Percentiles rank a stretch among this genome's conserved stretches.
phyloP scores from a whole-genome alignment of 192 early-diverging fungal species.

The Coemansia sp. region DNA sequence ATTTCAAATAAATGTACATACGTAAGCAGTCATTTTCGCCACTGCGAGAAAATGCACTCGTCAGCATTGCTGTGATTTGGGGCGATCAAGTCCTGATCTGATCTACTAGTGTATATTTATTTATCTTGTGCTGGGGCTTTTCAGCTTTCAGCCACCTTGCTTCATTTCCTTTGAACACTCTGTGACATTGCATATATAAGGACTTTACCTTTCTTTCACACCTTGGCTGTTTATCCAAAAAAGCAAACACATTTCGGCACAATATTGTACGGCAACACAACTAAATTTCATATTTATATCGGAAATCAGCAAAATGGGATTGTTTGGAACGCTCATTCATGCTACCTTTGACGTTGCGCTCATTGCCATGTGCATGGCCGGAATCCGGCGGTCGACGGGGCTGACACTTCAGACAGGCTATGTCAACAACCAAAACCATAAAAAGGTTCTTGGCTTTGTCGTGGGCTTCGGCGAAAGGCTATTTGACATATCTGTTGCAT shows the following conservation, averaged over 20 bases:
- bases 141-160: neutral
- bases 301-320: slow-evolving; percentile 35
- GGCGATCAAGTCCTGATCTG: slow-evolving; percentile 6
- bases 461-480: slow-evolving; percentile 40
- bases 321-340: slow-evolving; percentile 38
- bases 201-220: too few relatives aligned
- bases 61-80: slow-evolving; percentile 9
- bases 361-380: slow-evolving; percentile 43
- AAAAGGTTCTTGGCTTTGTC: slow-evolving; percentile 37
- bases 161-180: neutral
- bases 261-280: too few relatives aligned
- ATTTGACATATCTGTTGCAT: slow-evolving; percentile 51
- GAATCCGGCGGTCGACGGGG: slow-evolving; percentile 51
- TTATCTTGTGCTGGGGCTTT: neutral
- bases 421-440: slow-evolving; percentile 37
- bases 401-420: slow-evolving; percentile 34
- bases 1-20: neutral
- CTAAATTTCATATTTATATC: too few relatives aligned
- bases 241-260: too few relatives aligned
- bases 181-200: neutral
- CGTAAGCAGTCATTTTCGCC: slow-evolving; percentile 11
- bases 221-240: neutral
- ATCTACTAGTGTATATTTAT: slow-evolving; percentile 12
- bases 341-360: slow-evolving; percentile 43
- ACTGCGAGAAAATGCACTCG: slow-evolving; percentile 3